Percentiles rank a stretch among this genome's conserved stretches.
phyloP scores from a whole-genome alignment of 1,284 basidiomycete genomes.

The Rhodofomes roseus region DNA sequence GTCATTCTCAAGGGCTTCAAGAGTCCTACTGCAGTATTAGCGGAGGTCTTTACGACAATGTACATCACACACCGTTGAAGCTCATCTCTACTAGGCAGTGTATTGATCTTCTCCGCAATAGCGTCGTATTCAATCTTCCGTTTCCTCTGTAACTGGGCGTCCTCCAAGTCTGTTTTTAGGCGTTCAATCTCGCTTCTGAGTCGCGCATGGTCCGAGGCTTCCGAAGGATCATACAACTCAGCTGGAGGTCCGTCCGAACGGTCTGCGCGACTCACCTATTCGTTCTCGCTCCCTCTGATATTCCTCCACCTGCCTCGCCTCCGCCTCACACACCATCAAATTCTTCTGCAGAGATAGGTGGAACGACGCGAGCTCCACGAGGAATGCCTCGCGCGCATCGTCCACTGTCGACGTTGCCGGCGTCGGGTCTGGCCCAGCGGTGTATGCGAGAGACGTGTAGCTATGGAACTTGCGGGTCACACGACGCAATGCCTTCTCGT shows the following conservation, averaged over 20 bases:
- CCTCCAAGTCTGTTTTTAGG: slow-evolving; percentile 68
- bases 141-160: slow-evolving; percentile 68
- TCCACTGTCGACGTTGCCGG: slow-evolving; percentile 41
- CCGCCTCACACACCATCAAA: slow-evolving; percentile 76
- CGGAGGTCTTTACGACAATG: neutral
- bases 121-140: slow-evolving; percentile 82
- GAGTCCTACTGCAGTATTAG: slow-evolving; percentile 44
- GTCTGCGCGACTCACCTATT: slow-evolving; percentile 50
- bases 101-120: slow-evolving; percentile 77
- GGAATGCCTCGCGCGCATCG: slow-evolving; percentile 72
- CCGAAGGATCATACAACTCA: slow-evolving; percentile 7
- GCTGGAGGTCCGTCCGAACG: neutral
- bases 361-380: slow-evolving; percentile 73
- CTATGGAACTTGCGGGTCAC: slow-evolving; percentile 76
- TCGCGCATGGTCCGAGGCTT: slow-evolving; percentile 67
- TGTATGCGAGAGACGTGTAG: slow-evolving; percentile 57
- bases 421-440: slow-evolving; percentile 40
- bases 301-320: slow-evolving; percentile 75
- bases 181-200: slow-evolving; percentile 69
- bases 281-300: slow-evolving; percentile 66
- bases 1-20: slow-evolving; percentile 68
- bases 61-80: slow-evolving; percentile 55
- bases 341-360: slow-evolving; percentile 71
- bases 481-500: slow-evolving; percentile 56
- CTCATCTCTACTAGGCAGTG: slow-evolving; percentile 70